Percentiles rank a stretch among this genome's conserved stretches.
Evolutionary conservation across 371 early-diverging fungal species (phyloP).

Genomic region (Lichtheimia hyalospora): DNA sequence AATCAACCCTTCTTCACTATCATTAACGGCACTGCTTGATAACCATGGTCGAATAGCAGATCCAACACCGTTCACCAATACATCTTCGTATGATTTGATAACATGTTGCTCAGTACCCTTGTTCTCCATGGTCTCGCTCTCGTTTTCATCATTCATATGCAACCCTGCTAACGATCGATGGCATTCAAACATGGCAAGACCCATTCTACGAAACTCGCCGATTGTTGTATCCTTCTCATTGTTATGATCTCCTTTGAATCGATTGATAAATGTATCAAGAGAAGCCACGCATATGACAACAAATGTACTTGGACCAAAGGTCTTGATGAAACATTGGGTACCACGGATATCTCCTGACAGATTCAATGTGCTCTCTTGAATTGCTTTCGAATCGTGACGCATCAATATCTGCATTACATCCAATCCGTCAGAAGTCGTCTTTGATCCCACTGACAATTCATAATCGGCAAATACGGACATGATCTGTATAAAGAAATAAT

Average conservation of each 20-base stretch:
- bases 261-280: conserved; percentile 27
- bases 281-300: conserved; percentile 61
- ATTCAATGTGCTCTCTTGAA: conserved; percentile 24
- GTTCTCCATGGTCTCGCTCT: neutral
- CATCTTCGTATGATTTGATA: neutral
- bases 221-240: neutral
- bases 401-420: neutral
- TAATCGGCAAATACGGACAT: conserved; percentile 49
- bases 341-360: conserved; percentile 33
- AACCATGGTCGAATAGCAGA: neutral
- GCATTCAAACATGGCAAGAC: conserved; percentile 50
- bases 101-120: neutral
- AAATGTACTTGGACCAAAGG: conserved; percentile 56
- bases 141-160: neutral
- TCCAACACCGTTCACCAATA: conserved; percentile 1
- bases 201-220: neutral
- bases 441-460: conserved; percentile 43
- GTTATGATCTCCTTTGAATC: conserved; percentile 34
- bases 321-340: conserved; percentile 70
- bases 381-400: neutral
- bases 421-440: conserved; percentile 9
- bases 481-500: conserved; percentile 56
- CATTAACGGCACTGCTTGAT: neutral
- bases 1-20: conserved; percentile 5
- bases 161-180: conserved; percentile 27